Percentiles rank a stretch among this genome's conserved stretches.
phyloP scores from a whole-genome alignment of 345 rosid species.

The Camelina laxa region DNA sequence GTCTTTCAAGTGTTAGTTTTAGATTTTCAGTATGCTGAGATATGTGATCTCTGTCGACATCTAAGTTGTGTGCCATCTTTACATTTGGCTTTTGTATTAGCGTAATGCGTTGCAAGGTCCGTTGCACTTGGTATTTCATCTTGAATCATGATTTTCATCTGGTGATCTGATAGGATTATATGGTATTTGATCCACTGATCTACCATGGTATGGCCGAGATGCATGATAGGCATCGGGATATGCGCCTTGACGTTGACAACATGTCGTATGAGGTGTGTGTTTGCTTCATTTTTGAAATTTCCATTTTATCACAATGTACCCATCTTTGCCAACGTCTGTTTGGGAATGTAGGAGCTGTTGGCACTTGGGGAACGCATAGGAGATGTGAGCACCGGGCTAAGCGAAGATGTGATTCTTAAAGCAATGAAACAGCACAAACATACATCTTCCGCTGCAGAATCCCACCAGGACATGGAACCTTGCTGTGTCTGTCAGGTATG shows the following conservation, averaged over 20 bases:
- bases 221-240: slow-evolving; percentile 87
- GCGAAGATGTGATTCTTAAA: slow-evolving; percentile 67
- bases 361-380: slow-evolving; percentile 93
- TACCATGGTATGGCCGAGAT: slow-evolving; percentile 74
- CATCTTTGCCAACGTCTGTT: slow-evolving; percentile 18
- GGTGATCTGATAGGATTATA: slow-evolving; percentile 63
- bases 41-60: background rate
- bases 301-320: background rate
- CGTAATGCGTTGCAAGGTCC: slow-evolving; percentile 3
- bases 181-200: slow-evolving; percentile 77
- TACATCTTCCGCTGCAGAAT: slow-evolving; percentile 28
- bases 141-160: slow-evolving; percentile 12
- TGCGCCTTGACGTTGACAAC: slow-evolving; percentile 97
- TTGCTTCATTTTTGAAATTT: background rate
- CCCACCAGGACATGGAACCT: slow-evolving; percentile 65
- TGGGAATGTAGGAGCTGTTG: slow-evolving; percentile 63
- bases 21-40: slow-evolving; percentile 17
- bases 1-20: slow-evolving; percentile 21
- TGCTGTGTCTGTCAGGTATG: slow-evolving; percentile 89
- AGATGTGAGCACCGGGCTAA: slow-evolving; percentile 84
- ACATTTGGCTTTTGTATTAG: slow-evolving; percentile 17
- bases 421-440: slow-evolving; percentile 59
- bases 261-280: slow-evolving; percentile 89
- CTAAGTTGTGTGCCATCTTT: slow-evolving; percentile 9
- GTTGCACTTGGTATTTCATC: background rate